These are phyloP conservation scores for Verticillium nonalfalfae DNA, from an alignment of 2,329 filamentous ascomycete species.

Conservation along the genomic window DNA sequence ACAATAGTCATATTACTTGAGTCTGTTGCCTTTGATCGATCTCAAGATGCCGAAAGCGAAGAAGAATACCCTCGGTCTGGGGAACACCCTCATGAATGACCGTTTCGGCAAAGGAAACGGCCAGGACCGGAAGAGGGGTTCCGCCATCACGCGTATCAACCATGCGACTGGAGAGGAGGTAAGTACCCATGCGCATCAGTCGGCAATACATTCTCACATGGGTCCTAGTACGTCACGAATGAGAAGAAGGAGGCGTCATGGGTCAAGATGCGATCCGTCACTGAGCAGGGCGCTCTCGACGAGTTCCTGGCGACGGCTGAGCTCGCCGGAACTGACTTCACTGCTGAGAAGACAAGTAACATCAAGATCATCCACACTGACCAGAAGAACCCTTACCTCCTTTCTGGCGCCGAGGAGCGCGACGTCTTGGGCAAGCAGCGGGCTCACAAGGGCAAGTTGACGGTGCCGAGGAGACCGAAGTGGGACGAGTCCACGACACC, in stretches of 20 bases:
- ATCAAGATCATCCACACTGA: slow-evolving; percentile 98
- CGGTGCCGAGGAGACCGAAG: slow-evolving; percentile 80
- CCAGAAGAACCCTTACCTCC: slow-evolving; percentile 89
- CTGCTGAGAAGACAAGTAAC: slow-evolving; percentile 97
- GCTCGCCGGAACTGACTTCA: slow-evolving; percentile 97
- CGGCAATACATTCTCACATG: not conserved
- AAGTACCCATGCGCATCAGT: slow-evolving; percentile 10
- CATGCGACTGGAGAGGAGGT: slow-evolving; percentile 73
- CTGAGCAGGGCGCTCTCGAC: slow-evolving; percentile 91
- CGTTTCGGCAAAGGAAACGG: slow-evolving; percentile 93
- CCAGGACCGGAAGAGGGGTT: slow-evolving; percentile 66
- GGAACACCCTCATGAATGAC: slow-evolving; percentile 98
- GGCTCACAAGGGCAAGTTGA: slow-evolving; percentile 70
- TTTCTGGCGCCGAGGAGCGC: slow-evolving; percentile 80
- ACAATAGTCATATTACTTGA: not conserved
- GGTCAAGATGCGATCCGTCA: slow-evolving; percentile 99
- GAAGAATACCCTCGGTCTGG: slow-evolving; percentile 90
- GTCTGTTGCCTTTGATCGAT: not conserved
- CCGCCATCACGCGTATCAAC: slow-evolving; percentile 59
- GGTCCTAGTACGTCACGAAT: slow-evolving; percentile 74
- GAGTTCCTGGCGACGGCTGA: slow-evolving; percentile 96
- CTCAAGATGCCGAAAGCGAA: slow-evolving; percentile 63
- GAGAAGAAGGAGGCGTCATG: slow-evolving; percentile 85
- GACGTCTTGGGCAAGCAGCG: slow-evolving; percentile 74
- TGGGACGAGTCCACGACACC: slow-evolving; percentile 87